Conservation (phyloP, 1,284 basidiomycete genomes). For the Agaricales sp. region DNA sequence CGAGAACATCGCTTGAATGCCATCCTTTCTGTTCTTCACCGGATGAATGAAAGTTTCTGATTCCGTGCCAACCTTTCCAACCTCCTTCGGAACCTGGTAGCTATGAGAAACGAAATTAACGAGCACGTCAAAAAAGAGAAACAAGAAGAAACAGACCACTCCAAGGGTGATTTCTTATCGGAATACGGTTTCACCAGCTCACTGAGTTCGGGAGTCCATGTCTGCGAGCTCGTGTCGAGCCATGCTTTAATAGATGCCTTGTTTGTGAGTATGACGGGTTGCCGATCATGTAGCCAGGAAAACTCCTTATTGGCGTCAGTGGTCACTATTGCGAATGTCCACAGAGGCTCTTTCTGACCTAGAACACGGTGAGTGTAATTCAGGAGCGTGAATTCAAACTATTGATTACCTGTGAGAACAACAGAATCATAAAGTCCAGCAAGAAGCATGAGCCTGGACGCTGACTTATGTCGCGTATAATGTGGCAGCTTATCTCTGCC, state of each 20-base stretch:
- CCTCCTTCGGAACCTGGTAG: slow-evolving; percentile 84
- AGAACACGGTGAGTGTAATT: no score
- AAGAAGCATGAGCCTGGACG: slow-evolving; percentile 59
- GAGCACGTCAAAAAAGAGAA: background rate
- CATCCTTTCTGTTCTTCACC: slow-evolving; percentile 71
- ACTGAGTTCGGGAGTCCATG: slow-evolving; percentile 52
- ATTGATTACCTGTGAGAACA: slow-evolving; percentile 42
- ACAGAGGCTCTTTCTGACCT: slow-evolving; percentile 53
- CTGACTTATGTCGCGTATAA: slow-evolving; percentile 57
- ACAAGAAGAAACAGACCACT: slow-evolving; percentile 42
- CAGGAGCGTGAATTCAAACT: slow-evolving; percentile 9
- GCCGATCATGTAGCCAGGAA: slow-evolving; percentile 83
- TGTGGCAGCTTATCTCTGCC: slow-evolving; percentile 72
- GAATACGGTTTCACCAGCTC: slow-evolving; percentile 61
- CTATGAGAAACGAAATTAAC: slow-evolving; percentile 25
- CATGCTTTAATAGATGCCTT: slow-evolving; percentile 56
- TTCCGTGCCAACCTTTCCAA: slow-evolving; percentile 85
- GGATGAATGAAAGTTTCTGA: slow-evolving; percentile 79
- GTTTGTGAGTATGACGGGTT: slow-evolving; percentile 77
- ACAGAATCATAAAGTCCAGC: slow-evolving; percentile 84
- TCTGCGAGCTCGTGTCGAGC: slow-evolving; percentile 65
- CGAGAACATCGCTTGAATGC: slow-evolving; percentile 82
- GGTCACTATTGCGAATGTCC: slow-evolving; percentile 87
- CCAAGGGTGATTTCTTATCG: slow-evolving; percentile 42
- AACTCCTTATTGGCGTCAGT: slow-evolving; percentile 62